Evolutionary conservation across 1,284 basidiomycete species (phyloP), one percentile per base, ranked within the genome.

Genomic region (Xerocomus nothofagi): DNA sequence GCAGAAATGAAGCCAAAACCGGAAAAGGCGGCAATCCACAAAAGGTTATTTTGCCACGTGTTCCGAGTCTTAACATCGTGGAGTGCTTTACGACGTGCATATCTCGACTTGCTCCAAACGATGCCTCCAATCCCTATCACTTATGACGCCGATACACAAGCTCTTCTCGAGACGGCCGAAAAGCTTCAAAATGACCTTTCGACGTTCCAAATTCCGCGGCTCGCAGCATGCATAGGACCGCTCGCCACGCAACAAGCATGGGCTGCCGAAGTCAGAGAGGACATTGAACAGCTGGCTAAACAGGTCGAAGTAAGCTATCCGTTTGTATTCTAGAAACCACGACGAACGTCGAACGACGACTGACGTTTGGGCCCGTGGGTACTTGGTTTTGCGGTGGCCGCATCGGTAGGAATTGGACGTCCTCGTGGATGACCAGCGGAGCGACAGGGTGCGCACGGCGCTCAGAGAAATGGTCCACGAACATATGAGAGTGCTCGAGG

Each of bases 241-340:
- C 68, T 88, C 6, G 64, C 76, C 0, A 62, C 81, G 6, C 91
- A 93, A 58, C 86, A 91, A 61, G 79, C 82, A 44, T 76, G 88
- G 44, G 82, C 83, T 0, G 80, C 81, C 3, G 91, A 92, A 63
- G 66, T 93, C 49, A 75, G 88, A 29, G 84, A 86, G 47, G 91
- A 94, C 59, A 70, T 92, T 12, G 84, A 86, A 38, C 61, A 67
- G 0, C 76, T 90, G 27, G 72, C 76, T 3, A 74, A 73, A 37
- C 80, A 85, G 50, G 70, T 93, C 12, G 85, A 93, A 75, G 91
- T 92, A 58, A 56, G 81, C 61, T 32, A n/a, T n/a, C n/a, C n/a
- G 11, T 50, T 34, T 33, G 10, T 5, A 30, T 17, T 46, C 23
- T 21, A 6, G 32, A n/a, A 32, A 4, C 6, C n/a, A 18, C 26